Evolutionary conservation across 2,329 filamentous ascomycete genomes (phyloP), one percentile per base, ranked within the genome.

Genomic region (Colletotrichum lentis): DNA sequence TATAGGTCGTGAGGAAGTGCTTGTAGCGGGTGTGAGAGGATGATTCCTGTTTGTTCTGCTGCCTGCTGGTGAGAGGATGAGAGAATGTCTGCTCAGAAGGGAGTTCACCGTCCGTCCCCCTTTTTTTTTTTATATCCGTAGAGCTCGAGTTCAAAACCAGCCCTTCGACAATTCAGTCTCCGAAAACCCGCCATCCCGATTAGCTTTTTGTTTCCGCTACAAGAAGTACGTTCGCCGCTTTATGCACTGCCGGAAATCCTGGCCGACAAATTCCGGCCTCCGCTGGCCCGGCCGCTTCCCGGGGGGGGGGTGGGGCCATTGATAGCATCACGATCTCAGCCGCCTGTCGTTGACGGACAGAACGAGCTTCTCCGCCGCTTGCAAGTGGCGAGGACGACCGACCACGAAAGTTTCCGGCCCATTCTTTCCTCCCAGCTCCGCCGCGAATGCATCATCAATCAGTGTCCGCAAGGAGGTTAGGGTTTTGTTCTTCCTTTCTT

Each of bases 51-150:
- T 47, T 22, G 18, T 22, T 7, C 31, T 35, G 31, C 31, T 35
- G 31, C 31, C 31, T 35, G 24, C 39, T 54, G 60, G 2, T 49
- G 22, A 20, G 8, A 35, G 31, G 8, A 35, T 35, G 3, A 27
- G 6, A 5, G 3, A 0, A 35, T 8, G 2, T 8, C 11, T n/a
- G 7, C 1, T 22, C 31, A 35, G 6, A 3, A 14, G 3, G 1
- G 16, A 3, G 46, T 44, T 1, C 20, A 8, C 22, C 14, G 11
- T 20, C 31, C n/a, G n/a, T n/a, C 27, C 52, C 59, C 24, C 24
- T 3, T 68, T 65, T 55, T 50, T 35, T 3, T 68, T 65, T 55
- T 50, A 41, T 65, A 68, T 3, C 52, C 11, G 1, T 46, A 20
- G 14, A 24, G 10, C 0, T 24, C 35, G 14, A 56, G 35, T 65